Conservation (phyloP, 768 basidiomycete genomes). For the Mycena chlorophos region DNA sequence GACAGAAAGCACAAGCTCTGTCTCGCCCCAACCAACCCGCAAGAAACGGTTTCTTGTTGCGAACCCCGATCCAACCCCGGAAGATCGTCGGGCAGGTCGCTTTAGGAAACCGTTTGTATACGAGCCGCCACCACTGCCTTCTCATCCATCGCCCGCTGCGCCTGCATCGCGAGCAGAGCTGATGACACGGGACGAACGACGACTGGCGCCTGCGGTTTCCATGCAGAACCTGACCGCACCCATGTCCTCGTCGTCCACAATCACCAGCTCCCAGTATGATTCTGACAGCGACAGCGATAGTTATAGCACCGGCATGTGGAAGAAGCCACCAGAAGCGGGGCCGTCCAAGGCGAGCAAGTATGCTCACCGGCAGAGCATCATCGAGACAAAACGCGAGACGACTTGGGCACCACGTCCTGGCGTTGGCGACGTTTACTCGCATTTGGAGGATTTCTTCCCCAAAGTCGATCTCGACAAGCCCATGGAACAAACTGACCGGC, state of each 20-base stretch:
- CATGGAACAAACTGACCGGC: slow-evolving; percentile 54
- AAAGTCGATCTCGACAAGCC: slow-evolving; percentile 86
- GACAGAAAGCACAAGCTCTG: slow-evolving; percentile 20
- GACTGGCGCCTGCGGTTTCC: slow-evolving; percentile 8
- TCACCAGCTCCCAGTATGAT: slow-evolving; percentile 2
- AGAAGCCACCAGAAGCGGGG: slow-evolving; percentile 32
- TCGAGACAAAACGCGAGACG: slow-evolving; percentile 21
- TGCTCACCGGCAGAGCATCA: slow-evolving; percentile 15
- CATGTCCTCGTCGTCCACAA: slow-evolving; percentile 4
- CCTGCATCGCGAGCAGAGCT: slow-evolving; percentile 3
- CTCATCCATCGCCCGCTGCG: background rate
- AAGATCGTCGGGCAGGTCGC: slow-evolving; percentile 1
- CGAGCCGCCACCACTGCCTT: slow-evolving; percentile 32
- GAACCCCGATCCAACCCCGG: slow-evolving; percentile 34
- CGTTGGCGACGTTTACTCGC: slow-evolving; percentile 76
- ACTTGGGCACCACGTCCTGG: slow-evolving; percentile 60
- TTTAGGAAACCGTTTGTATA: slow-evolving; percentile 21
- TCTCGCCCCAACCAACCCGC: slow-evolving; percentile 10
- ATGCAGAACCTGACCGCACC: slow-evolving; percentile 13
- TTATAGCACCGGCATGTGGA: slow-evolving; percentile 28
- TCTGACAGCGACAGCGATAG: slow-evolving; percentile 22
- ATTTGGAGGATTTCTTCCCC: slow-evolving; percentile 85
- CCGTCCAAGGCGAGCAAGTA: slow-evolving; percentile 5
- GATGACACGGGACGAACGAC: slow-evolving; percentile 14
- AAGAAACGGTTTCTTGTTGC: slow-evolving; percentile 30